Percentiles rank a stretch among this genome's conserved stretches.
phyloP scores from a whole-genome alignment of 495 filamentous ascomycete species.

The Podospora australis region DNA sequence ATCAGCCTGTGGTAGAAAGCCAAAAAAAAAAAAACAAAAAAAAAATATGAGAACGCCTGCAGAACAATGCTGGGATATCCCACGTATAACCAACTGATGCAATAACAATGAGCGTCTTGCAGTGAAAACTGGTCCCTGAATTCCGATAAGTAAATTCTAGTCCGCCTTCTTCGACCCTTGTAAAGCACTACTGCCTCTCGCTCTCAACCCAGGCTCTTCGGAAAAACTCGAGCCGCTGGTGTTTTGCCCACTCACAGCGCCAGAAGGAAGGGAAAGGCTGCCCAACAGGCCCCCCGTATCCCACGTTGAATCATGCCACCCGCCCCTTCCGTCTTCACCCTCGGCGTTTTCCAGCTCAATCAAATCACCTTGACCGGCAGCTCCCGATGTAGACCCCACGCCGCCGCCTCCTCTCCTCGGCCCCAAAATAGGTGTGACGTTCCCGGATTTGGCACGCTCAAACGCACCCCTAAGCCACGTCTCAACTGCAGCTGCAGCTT shows the following conservation, averaged over 20 bases:
- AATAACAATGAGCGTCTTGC: no score
- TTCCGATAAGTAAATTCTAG: not conserved
- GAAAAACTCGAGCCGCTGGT: no score
- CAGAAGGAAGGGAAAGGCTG: no score
- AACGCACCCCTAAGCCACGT: conserved; percentile 81
- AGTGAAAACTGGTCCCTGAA: not conserved
- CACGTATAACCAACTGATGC: no score
- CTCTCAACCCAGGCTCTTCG: conserved; percentile 18
- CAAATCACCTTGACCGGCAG: conserved; percentile 54
- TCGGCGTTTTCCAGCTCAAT: conserved; percentile 74
- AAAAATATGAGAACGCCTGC: no score
- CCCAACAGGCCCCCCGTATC: not conserved
- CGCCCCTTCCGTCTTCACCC: conserved; percentile 43
- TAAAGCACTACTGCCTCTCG: conserved; percentile 5
- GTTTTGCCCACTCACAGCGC: no score
- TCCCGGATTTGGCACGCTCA: conserved; percentile 36
- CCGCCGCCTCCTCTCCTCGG: conserved; percentile 28
- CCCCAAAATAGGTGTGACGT: conserved; percentile 42
- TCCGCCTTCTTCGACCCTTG: conserved; percentile 43
- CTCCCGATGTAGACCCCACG: conserved; percentile 16
- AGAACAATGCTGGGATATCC: no score
- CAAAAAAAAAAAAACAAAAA: no score
- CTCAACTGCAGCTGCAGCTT: conserved; percentile 78
- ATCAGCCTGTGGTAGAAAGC: no score
- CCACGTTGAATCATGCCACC: conserved; percentile 7